A percentile compares a stretch with the other conserved stretches of the same genome.
Evolutionary conservation across 1,139 yeast species (phyloP).

Genomic region (Candida glucosophila): DNA sequence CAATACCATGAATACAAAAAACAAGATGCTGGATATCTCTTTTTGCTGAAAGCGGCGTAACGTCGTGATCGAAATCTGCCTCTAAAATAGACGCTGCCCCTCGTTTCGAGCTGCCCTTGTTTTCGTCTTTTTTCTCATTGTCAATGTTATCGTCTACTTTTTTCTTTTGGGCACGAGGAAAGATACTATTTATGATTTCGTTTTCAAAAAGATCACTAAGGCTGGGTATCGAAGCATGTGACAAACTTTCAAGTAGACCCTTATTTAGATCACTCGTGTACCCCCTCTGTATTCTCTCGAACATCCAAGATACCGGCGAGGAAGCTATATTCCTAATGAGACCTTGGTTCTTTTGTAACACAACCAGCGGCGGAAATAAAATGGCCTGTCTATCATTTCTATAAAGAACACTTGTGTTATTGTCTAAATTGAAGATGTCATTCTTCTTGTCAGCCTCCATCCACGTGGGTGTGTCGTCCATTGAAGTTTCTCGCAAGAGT

Average conservation of each 20-base stretch:
- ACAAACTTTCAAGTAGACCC: constrained; percentile 20
- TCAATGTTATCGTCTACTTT: constrained; percentile 1
- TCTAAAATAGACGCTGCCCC: constrained; percentile 43
- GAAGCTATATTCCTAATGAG: constrained; percentile 32
- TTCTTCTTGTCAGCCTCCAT: too few relatives aligned
- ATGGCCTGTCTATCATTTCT: constrained; percentile 27
- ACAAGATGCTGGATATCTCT: constrained; percentile 72
- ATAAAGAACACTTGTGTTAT: too few relatives aligned
- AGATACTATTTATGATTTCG: constrained; percentile 21
- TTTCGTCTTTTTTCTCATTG: constrained; percentile 6
- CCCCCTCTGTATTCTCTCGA: constrained; percentile 31
- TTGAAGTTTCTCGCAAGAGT: constrained; percentile 2
- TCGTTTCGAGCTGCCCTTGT: too few relatives aligned
- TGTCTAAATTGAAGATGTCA: too few relatives aligned
- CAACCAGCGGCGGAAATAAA: constrained; percentile 27
- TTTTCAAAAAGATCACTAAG: constrained; percentile 21
- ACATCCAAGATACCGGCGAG: constrained; percentile 22
- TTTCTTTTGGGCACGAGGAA: too few relatives aligned
- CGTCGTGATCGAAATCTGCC: constrained; percentile 40
- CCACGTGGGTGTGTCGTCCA: constrained; percentile 4
- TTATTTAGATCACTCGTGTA: constrained; percentile 21
- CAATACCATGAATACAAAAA: constrained; percentile 88
- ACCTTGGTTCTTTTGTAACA: constrained; percentile 26
- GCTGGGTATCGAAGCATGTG: constrained; percentile 21
- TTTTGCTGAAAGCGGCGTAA: constrained; percentile 21